These are phyloP conservation scores for Urochloa ruziziensis DNA, from an alignment of 176 grass and related monocot genomes.

Conservation along the genomic window DNA sequence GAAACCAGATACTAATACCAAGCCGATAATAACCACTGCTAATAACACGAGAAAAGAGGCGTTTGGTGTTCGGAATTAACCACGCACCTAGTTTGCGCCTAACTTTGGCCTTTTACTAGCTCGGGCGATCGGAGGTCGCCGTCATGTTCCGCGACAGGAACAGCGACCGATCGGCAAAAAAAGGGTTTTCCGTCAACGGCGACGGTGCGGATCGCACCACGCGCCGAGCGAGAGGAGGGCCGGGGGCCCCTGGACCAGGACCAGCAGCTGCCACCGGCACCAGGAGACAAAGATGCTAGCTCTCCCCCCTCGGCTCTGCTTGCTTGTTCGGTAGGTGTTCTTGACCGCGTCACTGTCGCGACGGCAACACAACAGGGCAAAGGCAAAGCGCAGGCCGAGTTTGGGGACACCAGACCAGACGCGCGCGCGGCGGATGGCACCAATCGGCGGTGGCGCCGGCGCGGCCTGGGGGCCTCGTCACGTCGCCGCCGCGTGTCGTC, in stretches of 20 bases:
- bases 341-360: conserved; percentile 34
- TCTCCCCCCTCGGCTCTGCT: background rate
- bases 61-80: background rate
- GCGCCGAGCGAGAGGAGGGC: too few relatives aligned
- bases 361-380: background rate
- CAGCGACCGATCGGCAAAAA: background rate
- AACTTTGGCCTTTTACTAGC: background rate
- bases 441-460: background rate
- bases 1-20: background rate
- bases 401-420: too few relatives aligned
- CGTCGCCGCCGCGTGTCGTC: background rate
- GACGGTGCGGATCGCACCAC: conserved; percentile 22
- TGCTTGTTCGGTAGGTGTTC: conserved; percentile 44
- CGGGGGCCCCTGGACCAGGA: background rate
- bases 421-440: background rate
- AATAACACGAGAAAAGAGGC: too few relatives aligned
- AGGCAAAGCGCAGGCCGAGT: too few relatives aligned
- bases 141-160: background rate
- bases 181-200: conserved; percentile 4
- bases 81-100: background rate
- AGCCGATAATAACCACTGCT: too few relatives aligned
- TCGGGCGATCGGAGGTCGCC: background rate
- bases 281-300: conserved; percentile 17
- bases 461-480: too few relatives aligned
- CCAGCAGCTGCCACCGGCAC: background rate